Evolutionary conservation across 176 grass and related monocot genomes (phyloP).

Genomic region (Eleusine indica): DNA sequence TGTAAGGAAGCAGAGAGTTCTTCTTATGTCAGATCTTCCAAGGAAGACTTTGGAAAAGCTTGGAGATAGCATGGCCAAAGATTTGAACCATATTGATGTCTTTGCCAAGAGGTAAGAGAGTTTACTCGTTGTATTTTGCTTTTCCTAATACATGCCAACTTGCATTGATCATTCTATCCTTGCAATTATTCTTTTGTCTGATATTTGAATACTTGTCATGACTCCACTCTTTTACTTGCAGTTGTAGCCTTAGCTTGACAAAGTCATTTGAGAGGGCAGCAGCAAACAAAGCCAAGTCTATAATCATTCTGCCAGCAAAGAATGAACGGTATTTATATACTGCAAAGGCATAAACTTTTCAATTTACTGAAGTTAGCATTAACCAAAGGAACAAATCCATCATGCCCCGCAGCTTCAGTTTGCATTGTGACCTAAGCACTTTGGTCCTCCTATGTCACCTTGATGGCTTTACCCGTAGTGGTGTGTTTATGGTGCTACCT

Average conservation of each 20-base stretch:
- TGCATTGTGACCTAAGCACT: background rate
- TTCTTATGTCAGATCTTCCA: constrained; percentile 90
- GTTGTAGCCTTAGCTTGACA: constrained; percentile 90
- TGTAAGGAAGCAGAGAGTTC: constrained; percentile 95
- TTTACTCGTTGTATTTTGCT: constrained; percentile 39
- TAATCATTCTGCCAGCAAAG: constrained; percentile 80
- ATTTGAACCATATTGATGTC: constrained; percentile 89
- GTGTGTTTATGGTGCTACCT: background rate
- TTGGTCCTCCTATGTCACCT: background rate
- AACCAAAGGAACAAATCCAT: background rate
- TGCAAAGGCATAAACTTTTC: constrained; percentile 24
- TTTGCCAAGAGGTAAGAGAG: constrained; percentile 83
- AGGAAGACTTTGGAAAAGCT: constrained; percentile 95
- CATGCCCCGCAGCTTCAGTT: background rate
- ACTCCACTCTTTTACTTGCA: constrained; percentile 49
- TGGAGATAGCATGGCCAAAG: constrained; percentile 79
- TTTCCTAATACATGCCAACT: constrained; percentile 30
- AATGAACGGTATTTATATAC: constrained; percentile 67
- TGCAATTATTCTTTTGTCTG: constrained; percentile 19
- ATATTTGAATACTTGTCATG: constrained; percentile 6
- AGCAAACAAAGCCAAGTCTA: constrained; percentile 87
- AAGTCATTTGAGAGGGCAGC: constrained; percentile 97
- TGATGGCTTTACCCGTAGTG: background rate
- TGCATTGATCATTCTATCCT: constrained; percentile 27
- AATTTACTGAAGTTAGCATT: constrained; percentile 20